Evolutionary conservation across 2,329 filamentous ascomycete genomes (phyloP).

Genomic region (Fusarium sp.): DNA sequence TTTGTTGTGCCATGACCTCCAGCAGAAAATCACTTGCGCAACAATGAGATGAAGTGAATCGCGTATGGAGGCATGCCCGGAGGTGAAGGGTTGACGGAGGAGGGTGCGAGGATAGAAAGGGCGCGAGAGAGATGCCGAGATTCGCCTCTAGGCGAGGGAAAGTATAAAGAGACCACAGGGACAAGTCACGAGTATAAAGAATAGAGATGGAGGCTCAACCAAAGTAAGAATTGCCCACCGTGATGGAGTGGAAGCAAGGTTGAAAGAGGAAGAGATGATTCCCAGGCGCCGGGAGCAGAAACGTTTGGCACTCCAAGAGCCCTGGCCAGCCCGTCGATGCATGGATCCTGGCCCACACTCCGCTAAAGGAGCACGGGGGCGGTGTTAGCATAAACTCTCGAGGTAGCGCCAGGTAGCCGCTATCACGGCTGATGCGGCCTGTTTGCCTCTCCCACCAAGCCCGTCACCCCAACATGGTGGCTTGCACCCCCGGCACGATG

Average conservation of each 20-base stretch:
- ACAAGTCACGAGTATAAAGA: conserved; percentile 2
- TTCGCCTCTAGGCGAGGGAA: conserved; percentile 6
- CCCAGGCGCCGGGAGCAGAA: conserved; percentile 50
- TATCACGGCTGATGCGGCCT: conserved; percentile 28
- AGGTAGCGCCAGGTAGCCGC: conserved; percentile 42
- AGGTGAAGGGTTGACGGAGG: conserved; percentile 39
- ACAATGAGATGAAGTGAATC: conserved; percentile 47
- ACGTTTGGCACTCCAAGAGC: conserved; percentile 50
- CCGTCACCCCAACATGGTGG: background rate
- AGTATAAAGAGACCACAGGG: background rate
- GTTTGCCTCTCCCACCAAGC: background rate
- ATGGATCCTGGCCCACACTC: conserved; percentile 34
- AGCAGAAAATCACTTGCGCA: conserved; percentile 47
- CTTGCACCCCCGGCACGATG: conserved; percentile 18
- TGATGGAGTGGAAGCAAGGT: conserved; percentile 47
- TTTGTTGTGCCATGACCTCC: conserved; percentile 52
- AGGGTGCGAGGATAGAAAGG: conserved; percentile 32
- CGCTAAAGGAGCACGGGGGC: conserved; percentile 50
- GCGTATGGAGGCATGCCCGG: conserved; percentile 46
- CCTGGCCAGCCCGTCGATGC: conserved; percentile 47
- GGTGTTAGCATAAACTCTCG: conserved; percentile 40
- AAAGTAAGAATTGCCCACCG: conserved; percentile 42
- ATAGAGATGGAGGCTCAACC: conserved; percentile 34
- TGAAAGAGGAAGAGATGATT: conserved; percentile 50
- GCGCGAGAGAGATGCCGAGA: conserved; percentile 13